phyloP scores from a whole-genome alignment of 192 early-diverging fungal species.

The Gonapodya sp. region DNA sequence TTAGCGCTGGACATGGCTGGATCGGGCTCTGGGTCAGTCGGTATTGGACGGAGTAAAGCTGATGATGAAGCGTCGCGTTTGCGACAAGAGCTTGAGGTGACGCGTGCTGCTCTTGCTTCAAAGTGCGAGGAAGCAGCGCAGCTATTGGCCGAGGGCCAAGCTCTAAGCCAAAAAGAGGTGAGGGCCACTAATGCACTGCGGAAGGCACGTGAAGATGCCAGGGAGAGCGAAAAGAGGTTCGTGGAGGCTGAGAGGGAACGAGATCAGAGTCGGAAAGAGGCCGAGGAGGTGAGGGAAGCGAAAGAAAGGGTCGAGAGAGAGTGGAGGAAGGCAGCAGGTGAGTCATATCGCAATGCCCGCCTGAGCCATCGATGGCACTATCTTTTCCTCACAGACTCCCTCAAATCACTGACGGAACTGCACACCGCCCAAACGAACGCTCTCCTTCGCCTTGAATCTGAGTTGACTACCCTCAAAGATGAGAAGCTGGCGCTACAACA shows the following conservation, averaged over 20 bases:
- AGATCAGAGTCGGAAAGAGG: not conserved
- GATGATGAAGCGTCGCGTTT: not conserved
- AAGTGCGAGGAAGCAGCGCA: not conserved
- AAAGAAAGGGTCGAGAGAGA: constrained; percentile 2
- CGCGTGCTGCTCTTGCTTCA: not conserved
- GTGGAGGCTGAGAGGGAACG: not conserved
- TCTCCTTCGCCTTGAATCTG: constrained; percentile 17
- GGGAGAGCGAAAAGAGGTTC: constrained; percentile 8
- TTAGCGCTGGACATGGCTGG: not conserved
- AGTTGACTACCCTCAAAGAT: not conserved
- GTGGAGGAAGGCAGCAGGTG: not conserved
- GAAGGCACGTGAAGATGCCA: not conserved
- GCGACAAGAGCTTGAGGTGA: not conserved
- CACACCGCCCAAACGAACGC: constrained; percentile 28
- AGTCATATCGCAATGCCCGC: not conserved
- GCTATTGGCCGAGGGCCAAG: not conserved
- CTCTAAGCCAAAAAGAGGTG: constrained; percentile 10
- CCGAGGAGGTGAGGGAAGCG: not conserved
- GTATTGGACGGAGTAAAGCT: no score
- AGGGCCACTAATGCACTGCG: constrained; percentile 13
- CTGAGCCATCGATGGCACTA: not conserved
- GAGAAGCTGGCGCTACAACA: not conserved
- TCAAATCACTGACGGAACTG: constrained; percentile 15
- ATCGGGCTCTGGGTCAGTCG: not conserved
- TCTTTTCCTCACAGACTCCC: constrained; percentile 10